Percentiles rank a stretch among this genome's conserved stretches.
Evolutionary conservation across 1,139 yeast species (phyloP).

Genomic region (Meyerozyma smithsonii): DNA sequence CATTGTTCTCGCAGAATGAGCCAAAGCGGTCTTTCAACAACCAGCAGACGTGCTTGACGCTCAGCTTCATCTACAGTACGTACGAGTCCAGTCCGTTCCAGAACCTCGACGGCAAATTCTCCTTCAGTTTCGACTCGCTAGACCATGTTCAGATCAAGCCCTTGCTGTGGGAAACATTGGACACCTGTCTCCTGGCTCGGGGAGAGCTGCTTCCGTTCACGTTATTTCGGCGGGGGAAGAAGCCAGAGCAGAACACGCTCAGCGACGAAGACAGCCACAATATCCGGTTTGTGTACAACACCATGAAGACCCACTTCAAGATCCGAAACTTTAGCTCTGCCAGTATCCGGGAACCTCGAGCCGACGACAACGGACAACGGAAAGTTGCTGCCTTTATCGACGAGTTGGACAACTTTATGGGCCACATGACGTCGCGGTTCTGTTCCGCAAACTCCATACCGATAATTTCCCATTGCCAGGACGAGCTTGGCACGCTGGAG

Average conservation of each 20-base stretch:
- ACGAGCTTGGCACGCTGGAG: constrained; percentile 10
- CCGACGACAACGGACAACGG: constrained; percentile 9
- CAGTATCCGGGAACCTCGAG: constrained; percentile 8
- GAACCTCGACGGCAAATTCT: constrained; percentile 19
- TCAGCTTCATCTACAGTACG: constrained; percentile 31
- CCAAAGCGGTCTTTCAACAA: background rate
- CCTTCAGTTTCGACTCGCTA: constrained; percentile 27
- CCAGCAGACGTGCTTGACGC: constrained; percentile 28
- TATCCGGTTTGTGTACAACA: constrained; percentile 28
- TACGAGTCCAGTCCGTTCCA: constrained; percentile 32
- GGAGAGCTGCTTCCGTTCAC: constrained; percentile 26
- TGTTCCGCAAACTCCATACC: constrained; percentile 25
- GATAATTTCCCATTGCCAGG: constrained; percentile 20
- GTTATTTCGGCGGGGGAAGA: constrained; percentile 17
- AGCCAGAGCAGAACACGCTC: constrained; percentile 3
- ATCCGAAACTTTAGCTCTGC: constrained; percentile 32
- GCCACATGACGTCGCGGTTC: constrained; percentile 22
- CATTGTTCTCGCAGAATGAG: background rate
- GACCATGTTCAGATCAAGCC: constrained; percentile 19
- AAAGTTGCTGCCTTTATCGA: constrained; percentile 12
- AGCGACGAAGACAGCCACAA: constrained; percentile 28
- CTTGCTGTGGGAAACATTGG: constrained; percentile 18
- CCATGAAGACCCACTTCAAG: constrained; percentile 29
- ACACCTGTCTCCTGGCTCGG: constrained; percentile 26
- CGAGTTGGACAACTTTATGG: constrained; percentile 25